Evolutionary conservation across 257 asterid genomes (phyloP).

Genomic region (Solanum chiquidenum): DNA sequence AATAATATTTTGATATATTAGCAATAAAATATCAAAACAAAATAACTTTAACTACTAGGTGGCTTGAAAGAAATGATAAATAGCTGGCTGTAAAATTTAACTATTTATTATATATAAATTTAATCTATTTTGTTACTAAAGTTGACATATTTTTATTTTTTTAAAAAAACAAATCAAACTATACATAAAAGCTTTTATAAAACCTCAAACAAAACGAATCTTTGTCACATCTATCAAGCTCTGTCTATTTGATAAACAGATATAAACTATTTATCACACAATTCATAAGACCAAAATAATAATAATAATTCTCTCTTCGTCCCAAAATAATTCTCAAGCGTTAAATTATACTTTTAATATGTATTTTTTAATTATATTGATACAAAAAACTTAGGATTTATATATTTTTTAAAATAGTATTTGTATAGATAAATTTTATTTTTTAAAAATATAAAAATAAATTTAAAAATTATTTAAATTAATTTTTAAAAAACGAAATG

Average conservation of each 20-base stretch:
- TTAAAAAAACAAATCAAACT: neutral
- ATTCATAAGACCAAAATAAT: neutral
- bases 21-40: neutral
- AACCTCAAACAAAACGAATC: neutral
- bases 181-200: neutral
- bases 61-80: neutral
- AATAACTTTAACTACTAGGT: neutral
- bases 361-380: neutral
- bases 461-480: neutral
- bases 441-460: neutral
- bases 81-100: neutral
- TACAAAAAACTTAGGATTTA: neutral
- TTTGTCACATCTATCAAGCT: neutral
- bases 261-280: neutral
- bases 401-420: neutral
- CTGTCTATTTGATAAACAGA: neutral
- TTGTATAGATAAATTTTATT: neutral
- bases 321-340: rapidly evolving
- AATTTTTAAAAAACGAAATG: rapidly evolving
- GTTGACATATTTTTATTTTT: no score
- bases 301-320: neutral
- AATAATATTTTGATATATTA: neutral
- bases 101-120: neutral
- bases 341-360: neutral
- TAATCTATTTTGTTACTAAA: neutral